Base-by-base conservation (phyloP, 2,329 filamentous ascomycete species). In the Capronia americana region DNA sequence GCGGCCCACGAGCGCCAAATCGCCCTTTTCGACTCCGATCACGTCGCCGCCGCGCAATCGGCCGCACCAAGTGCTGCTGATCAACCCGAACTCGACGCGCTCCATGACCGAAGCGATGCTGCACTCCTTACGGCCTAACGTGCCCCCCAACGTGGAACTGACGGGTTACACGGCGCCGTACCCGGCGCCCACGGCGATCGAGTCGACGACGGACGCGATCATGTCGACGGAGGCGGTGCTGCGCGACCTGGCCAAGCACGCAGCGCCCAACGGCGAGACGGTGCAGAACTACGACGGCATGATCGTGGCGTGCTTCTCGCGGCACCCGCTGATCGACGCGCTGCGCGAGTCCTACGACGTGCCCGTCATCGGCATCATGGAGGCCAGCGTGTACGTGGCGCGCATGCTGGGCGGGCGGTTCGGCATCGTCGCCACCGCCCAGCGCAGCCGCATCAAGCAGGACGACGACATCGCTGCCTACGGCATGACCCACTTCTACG, bases 341-440 rank as follows among this genome's bases (percentile, higher is more conserved):
- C 74, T 84, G 34, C 76, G 81, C 1, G 82, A 84, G 68, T 82
- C 83, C 61, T 77, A 81, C 50, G 65, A 73, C 2, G 74, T 81
- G 56, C 83, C 82, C 0, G 75, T 80, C 4, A 79, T 84, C 2
- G 83, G 83, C 2, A 84, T 85, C 64, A 84, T 85, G 81, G 83
- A 85, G 72, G 81, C 82, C 0, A 78, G 74, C 3, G 75, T 85
- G 2, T 85, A 86, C 69, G 77, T 81, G 5, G 80, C 83, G 5
- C 73, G 82, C 7, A 85, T 83, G 63, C 76, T 86, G 1, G 84
- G 84, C 1, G 77, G 78, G 5, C 73, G 77, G 2, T 80, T 84
- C 50, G 82, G 82, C 0, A 76, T 84, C 23, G 74, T 83, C 3
- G 80, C 80, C 0, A 82, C 81, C 0, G 76, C 75, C 2, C 69